phyloP scores from a whole-genome alignment of 805 yeast genomes.

The Barnettozyma pratensis region DNA sequence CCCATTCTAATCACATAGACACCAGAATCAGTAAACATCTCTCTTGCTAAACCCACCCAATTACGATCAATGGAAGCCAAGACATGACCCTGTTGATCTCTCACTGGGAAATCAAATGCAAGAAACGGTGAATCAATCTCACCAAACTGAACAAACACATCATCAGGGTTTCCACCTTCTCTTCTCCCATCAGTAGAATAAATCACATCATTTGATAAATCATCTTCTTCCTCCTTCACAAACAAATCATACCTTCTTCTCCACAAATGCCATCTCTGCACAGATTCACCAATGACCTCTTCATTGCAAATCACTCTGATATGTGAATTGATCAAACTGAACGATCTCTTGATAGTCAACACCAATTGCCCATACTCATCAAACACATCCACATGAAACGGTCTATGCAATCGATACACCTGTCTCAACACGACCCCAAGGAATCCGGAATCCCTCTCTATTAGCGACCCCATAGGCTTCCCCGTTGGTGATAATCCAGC shows the following conservation, averaged over 20 bases:
- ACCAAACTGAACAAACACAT: slow-evolving; percentile 70
- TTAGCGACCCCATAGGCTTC: slow-evolving; percentile 69
- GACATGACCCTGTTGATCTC: slow-evolving; percentile 50
- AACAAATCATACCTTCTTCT: slow-evolving; percentile 83
- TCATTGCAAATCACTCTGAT: slow-evolving; percentile 54
- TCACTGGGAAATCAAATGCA: slow-evolving; percentile 80
- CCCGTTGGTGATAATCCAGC: slow-evolving; percentile 71
- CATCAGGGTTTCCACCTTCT: slow-evolving; percentile 7
- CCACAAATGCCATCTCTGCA: slow-evolving; percentile 95
- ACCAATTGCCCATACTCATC: slow-evolving; percentile 57
- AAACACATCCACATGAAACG: slow-evolving; percentile 69
- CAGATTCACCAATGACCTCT: slow-evolving; percentile 68
- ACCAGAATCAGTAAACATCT: slow-evolving; percentile 91
- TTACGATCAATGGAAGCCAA: slow-evolving; percentile 82
- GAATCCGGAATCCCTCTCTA: slow-evolving; percentile 61
- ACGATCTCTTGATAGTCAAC: slow-evolving; percentile 72
- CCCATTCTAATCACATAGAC: slow-evolving; percentile 79
- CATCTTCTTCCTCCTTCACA: slow-evolving; percentile 4
- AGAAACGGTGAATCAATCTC: slow-evolving; percentile 81
- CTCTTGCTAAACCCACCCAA: slow-evolving; percentile 94
- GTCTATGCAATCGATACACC: slow-evolving; percentile 78
- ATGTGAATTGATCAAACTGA: slow-evolving; percentile 84
- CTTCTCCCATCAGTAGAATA: slow-evolving; percentile 30
- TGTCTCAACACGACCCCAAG: slow-evolving; percentile 74
- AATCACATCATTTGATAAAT: not conserved